These are phyloP conservation scores for Bolboschoenoplectus hybrid DNA, from an alignment of 202 grass and related monocot genomes.

Conservation along the genomic window DNA sequence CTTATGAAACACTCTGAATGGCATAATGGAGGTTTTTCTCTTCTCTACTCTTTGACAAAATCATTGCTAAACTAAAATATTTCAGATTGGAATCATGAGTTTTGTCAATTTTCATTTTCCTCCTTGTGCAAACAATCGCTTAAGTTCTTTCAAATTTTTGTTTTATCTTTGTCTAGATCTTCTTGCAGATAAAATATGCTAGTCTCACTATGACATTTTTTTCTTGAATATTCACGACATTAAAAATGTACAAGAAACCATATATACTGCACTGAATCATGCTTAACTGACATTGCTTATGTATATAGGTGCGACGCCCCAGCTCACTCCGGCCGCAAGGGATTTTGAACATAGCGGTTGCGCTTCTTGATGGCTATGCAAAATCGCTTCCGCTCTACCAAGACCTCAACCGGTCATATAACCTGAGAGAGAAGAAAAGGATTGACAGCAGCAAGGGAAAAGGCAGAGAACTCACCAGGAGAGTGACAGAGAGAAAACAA, in stretches of 20 bases:
- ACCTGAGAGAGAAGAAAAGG: conserved; percentile 55
- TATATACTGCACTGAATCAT: background rate
- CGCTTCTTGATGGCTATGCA: conserved; percentile 56
- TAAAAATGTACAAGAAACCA: background rate
- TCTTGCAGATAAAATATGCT: background rate
- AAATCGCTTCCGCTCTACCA: conserved; percentile 44
- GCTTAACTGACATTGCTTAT: background rate
- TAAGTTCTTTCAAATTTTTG: background rate
- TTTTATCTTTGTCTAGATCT: background rate
- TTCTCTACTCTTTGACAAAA: background rate
- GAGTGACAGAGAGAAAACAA: background rate
- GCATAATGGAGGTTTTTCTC: background rate
- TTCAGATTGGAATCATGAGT: background rate
- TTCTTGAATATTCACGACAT: background rate
- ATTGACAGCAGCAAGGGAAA: conserved; percentile 32
- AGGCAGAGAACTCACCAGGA: background rate
- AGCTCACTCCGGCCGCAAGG: conserved; percentile 70
- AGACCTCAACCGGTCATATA: conserved; percentile 38
- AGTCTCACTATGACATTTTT: background rate
- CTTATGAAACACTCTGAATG: background rate
- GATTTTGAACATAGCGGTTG: conserved; percentile 68
- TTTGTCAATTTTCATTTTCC: background rate
- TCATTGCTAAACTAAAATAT: background rate
- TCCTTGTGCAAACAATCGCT: background rate
- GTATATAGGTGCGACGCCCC: conserved; percentile 58